Base-by-base conservation (phyloP, 441 rosid genomes). In the Arabidopsis hybrid region DNA sequence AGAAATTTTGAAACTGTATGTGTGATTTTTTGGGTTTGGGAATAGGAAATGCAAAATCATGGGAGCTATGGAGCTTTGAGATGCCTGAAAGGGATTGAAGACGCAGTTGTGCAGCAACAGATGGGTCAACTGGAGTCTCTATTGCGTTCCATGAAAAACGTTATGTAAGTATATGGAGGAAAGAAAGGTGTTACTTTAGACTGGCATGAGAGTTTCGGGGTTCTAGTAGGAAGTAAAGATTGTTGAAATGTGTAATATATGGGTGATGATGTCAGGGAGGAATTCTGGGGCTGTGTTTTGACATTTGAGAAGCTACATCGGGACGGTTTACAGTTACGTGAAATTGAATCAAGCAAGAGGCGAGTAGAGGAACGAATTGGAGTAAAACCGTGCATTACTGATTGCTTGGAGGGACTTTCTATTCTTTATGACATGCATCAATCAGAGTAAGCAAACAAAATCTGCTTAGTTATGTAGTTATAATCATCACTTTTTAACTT, bases 321-420 rank as follows among this genome's bases (percentile, higher is more conserved):
- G 42, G 92, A 90, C 8, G 83, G 88, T 58, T 81, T 59, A 64
- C 93, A 85, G 64, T 84, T 83, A 35, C 86, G 78, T 6, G 85
- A 78, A 81, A 85, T 85, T 8, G 87, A 84, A 47, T 9, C 71
- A 17, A 84, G 81, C 11, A 78, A 69, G 75, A 87, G 78, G 80
- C 84, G 82, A 65, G 45, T 85, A 83, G 82, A 79, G 76, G 88
- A 80, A 49, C 81, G 85, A 60, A 56, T 90, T 72, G 98, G 98
- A 17, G 52, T 85, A 52, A 94, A 89, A 78, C 98, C 97, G 5
- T 69, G 75, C 71, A 79, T 89, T 14, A 74, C 78, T 52, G 88
- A 90, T 85, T 91, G 97, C 81, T 77, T 86, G 67, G 87, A 94
- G 57, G 92, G 97, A 29, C 93, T 94, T 60, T 72, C 67, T 81